Percentiles rank a stretch among this genome's conserved stretches.
Evolutionary conservation across 306 rosid species (phyloP).

Genomic region (Prunus mume): DNA sequence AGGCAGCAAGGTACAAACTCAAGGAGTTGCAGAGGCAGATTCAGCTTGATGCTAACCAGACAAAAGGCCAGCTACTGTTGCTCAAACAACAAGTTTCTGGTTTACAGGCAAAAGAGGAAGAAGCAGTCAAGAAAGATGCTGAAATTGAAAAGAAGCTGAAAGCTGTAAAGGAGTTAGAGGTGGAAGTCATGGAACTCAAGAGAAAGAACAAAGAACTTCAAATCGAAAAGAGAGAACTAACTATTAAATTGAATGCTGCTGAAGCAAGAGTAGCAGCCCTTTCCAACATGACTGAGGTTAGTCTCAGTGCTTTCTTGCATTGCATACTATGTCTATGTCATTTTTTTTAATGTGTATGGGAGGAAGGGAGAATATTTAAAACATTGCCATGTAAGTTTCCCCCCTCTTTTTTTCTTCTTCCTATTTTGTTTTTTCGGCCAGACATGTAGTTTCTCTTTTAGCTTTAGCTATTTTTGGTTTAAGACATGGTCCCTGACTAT

Average conservation of each 20-base stretch:
- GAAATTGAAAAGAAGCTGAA: conserved; percentile 72
- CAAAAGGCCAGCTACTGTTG: conserved; percentile 81
- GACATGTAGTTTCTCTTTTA: background rate
- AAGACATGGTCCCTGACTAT: background rate
- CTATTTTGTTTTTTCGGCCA: background rate
- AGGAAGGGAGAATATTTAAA: background rate
- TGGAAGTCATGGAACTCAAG: conserved; percentile 70
- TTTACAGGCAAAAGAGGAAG: conserved; percentile 77
- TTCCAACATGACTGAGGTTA: conserved; percentile 81
- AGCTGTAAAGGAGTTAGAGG: conserved; percentile 68
- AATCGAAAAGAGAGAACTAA: conserved; percentile 76
- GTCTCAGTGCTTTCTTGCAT: conserved; percentile 18
- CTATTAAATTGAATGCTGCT: conserved; percentile 65
- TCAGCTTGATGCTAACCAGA: conserved; percentile 83
- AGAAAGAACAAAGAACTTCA: conserved; percentile 85
- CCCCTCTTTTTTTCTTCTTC: background rate
- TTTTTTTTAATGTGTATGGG: background rate
- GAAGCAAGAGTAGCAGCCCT: conserved; percentile 55
- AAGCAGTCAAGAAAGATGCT: conserved; percentile 66
- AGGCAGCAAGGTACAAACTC: conserved; percentile 76
- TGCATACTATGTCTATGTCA: background rate
- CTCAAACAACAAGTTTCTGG: conserved; percentile 88
- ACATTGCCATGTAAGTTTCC: background rate
- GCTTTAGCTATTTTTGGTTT: background rate
- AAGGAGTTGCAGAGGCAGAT: conserved; percentile 90